Conservation (phyloP, 306 rosid species). For the Glycyrrhiza uralensis region DNA sequence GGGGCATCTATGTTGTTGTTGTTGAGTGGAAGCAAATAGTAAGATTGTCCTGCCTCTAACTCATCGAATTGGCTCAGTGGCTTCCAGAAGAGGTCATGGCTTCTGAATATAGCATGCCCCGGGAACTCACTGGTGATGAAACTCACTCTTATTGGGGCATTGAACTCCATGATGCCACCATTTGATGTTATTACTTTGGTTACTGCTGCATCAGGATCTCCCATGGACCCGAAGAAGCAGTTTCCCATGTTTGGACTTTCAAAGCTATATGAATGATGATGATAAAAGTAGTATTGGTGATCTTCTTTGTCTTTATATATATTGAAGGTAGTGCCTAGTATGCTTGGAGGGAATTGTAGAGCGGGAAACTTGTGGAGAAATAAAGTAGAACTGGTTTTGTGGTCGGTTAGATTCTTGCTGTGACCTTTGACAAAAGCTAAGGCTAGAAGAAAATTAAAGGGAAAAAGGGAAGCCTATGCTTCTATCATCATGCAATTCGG, state of each 20-base stretch:
- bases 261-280: neutral
- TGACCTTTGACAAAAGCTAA: conserved; percentile 20
- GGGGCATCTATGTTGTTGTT: neutral
- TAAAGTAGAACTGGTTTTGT: conserved; percentile 3
- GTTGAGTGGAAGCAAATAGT: conserved; percentile 62
- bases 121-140: conserved; percentile 69
- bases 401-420: conserved; percentile 35
- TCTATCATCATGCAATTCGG: conserved; percentile 8
- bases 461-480: neutral
- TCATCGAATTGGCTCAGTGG: conserved; percentile 54
- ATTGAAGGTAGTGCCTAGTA: neutral
- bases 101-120: conserved; percentile 61
- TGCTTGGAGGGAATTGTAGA: conserved; percentile 25
- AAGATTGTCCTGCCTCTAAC: conserved; percentile 57
- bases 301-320: neutral
- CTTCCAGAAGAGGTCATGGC: conserved; percentile 77
- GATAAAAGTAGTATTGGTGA: neutral
- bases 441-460: conserved; percentile 18
- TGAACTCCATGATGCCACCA: conserved; percentile 88
- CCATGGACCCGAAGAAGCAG: conserved; percentile 55
- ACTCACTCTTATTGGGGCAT: conserved; percentile 49
- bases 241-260: conserved; percentile 56
- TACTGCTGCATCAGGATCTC: conserved; percentile 30
- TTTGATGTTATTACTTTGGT: conserved; percentile 65
- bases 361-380: conserved; percentile 33